These are phyloP conservation scores for Colletotrichum sojae DNA, from an alignment of 2,329 filamentous ascomycete species.

Conservation along the genomic window DNA sequence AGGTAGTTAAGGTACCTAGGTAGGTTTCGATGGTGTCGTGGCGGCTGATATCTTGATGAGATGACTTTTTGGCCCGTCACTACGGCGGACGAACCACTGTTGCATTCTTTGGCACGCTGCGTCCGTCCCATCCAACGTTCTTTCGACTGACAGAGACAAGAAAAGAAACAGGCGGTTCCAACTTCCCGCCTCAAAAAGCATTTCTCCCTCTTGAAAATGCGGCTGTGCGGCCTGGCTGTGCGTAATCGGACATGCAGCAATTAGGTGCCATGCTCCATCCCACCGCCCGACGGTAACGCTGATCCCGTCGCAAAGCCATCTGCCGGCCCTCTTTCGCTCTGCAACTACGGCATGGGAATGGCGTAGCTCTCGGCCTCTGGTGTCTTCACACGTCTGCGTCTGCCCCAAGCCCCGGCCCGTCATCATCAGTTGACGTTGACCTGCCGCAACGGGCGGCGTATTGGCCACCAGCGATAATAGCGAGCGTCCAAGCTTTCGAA, in stretches of 20 bases:
- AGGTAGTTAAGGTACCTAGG: no score
- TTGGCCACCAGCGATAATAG: not conserved
- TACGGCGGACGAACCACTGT: slow-evolving; percentile 31
- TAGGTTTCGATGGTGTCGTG: not conserved
- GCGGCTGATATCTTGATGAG: slow-evolving; percentile 27
- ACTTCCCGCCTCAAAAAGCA: not conserved
- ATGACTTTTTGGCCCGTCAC: slow-evolving; percentile 12
- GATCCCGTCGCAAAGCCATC: slow-evolving; percentile 15
- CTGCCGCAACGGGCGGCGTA: slow-evolving; percentile 5
- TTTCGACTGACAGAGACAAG: not conserved
- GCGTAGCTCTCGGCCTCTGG: not conserved
- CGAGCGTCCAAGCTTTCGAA: slow-evolving; percentile 3
- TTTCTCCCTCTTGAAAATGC: not conserved
- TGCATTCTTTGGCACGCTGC: slow-evolving; percentile 7
- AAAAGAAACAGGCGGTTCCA: not conserved
- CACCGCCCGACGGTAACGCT: not conserved
- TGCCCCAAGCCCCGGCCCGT: slow-evolving; percentile 12
- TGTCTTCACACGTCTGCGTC: not conserved
- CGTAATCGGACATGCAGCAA: not conserved
- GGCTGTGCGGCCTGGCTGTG: slow-evolving; percentile 11
- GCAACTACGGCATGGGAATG: not conserved
- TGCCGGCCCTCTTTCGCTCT: slow-evolving; percentile 6
- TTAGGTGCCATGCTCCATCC: not conserved
- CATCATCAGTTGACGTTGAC: slow-evolving; percentile 34
- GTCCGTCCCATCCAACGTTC: slow-evolving; percentile 7